phyloP scores from a whole-genome alignment of 2,329 filamentous ascomycete species.

The Alternaria panax region DNA sequence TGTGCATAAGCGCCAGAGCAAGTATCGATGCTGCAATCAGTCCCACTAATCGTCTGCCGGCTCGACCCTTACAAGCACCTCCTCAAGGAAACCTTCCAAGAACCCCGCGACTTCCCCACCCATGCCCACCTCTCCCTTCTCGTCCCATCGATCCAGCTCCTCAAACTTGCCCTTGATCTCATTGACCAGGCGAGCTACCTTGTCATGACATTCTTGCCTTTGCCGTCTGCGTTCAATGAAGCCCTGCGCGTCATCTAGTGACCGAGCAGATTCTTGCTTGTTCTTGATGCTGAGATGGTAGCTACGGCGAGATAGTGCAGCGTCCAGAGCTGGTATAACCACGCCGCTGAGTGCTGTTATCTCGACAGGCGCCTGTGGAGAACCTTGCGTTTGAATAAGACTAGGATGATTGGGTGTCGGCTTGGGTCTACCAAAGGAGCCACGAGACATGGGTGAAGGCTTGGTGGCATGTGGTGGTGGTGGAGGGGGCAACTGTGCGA shows the following conservation, averaged over 20 bases:
- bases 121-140: constrained; percentile 89
- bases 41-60: constrained; percentile 72
- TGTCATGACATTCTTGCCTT: constrained; percentile 75
- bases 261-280: constrained; percentile 48
- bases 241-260: constrained; percentile 66
- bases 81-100: constrained; percentile 89
- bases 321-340: constrained; percentile 89
- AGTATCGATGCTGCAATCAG: background rate
- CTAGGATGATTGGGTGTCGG: constrained; percentile 26
- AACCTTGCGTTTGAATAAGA: constrained; percentile 54
- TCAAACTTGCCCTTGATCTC: constrained; percentile 84
- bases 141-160: constrained; percentile 90
- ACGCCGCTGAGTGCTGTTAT: constrained; percentile 89
- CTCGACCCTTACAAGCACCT: constrained; percentile 90
- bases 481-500: constrained; percentile 13
- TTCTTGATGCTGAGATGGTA: constrained; percentile 62
- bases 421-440: constrained; percentile 43
- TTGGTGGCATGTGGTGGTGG: constrained; percentile 24
- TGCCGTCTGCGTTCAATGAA: constrained; percentile 44
- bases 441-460: constrained; percentile 33
- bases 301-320: constrained; percentile 81
- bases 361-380: constrained; percentile 68
- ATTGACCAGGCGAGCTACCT: constrained; percentile 79
- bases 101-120: constrained; percentile 88
- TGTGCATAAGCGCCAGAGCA: constrained; percentile 1